phyloP scores from a whole-genome alignment of 179 eudicot species.

The Beta macrorhiza region DNA sequence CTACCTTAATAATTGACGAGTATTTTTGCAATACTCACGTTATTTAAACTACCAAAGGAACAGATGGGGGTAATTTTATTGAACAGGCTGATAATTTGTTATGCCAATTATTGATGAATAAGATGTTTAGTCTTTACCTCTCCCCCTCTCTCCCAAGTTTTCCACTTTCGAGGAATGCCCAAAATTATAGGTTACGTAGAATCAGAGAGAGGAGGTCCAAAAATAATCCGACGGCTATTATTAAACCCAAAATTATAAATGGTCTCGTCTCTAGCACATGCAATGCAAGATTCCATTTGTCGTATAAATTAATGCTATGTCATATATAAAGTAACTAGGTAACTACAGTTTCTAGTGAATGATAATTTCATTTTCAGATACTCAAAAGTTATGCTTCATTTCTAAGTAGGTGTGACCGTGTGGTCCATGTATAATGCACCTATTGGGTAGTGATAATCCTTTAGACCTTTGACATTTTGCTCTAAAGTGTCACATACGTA shows the following conservation, averaged over 20 bases:
- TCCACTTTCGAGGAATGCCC: not conserved
- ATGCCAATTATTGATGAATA: not conserved
- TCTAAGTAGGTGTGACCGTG: slow-evolving; percentile 20
- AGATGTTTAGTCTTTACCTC: not conserved
- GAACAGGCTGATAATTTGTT: not conserved
- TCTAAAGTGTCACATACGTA: slow-evolving; percentile 17
- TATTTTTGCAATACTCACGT: too few species aligned
- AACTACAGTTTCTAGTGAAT: slow-evolving; percentile 11
- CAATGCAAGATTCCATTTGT: slow-evolving; percentile 23
- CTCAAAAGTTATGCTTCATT: slow-evolving; percentile 5
- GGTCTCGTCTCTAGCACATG: slow-evolving; percentile 24
- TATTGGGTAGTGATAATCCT: slow-evolving; percentile 17
- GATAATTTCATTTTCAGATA: slow-evolving; percentile 1
- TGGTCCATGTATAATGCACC: slow-evolving; percentile 29
- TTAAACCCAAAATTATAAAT: slow-evolving; percentile 22
- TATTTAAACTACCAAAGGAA: too few species aligned
- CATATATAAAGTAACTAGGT: slow-evolving; percentile 11
- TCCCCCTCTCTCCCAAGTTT: not conserved
- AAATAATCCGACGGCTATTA: slow-evolving; percentile 15
- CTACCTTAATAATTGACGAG: too few species aligned
- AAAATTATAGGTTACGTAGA: slow-evolving; percentile 10
- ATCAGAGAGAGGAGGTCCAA: slow-evolving; percentile 13
- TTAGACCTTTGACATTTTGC: slow-evolving; percentile 29
- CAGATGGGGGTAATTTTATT: too few species aligned
- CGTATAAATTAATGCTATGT: slow-evolving; percentile 21